Evolutionary conservation across 75 land plant genomes (phyloP).

Genomic region (Pseudotsuga menziesii): DNA sequence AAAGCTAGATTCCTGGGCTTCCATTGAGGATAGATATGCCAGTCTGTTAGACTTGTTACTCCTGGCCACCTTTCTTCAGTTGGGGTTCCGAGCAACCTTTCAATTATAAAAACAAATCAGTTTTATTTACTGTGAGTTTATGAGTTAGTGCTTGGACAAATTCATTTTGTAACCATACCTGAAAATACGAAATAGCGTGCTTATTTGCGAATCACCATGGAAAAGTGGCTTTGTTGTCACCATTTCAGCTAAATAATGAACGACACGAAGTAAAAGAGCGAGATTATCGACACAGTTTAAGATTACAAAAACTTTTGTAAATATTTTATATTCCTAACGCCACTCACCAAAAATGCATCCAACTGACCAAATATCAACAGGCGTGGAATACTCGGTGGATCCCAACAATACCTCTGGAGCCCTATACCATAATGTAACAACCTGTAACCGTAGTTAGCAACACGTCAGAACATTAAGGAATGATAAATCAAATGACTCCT

Average conservation of each 20-base stretch:
- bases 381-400: slow-evolving; percentile 66
- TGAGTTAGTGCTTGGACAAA: neutral
- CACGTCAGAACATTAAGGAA: neutral
- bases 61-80: slow-evolving; percentile 90
- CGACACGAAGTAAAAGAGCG: neutral
- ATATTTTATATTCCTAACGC: neutral
- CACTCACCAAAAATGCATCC: slow-evolving; percentile 80
- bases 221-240: slow-evolving; percentile 41
- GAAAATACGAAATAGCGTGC: slow-evolving; percentile 62
- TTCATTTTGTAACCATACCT: slow-evolving; percentile 23
- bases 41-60: slow-evolving; percentile 73
- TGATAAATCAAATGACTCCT: neutral
- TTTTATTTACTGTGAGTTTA: neutral
- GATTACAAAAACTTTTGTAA: neutral
- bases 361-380: slow-evolving; percentile 88
- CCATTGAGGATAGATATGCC: slow-evolving; percentile 98
- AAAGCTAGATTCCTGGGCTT: slow-evolving; percentile 59
- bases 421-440: slow-evolving; percentile 79
- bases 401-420: slow-evolving; percentile 80
- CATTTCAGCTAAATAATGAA: slow-evolving; percentile 39
- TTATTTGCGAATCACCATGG: slow-evolving; percentile 59
- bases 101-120: neutral
- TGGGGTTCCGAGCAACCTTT: slow-evolving; percentile 90
- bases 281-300: no score
- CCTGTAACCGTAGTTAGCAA: slow-evolving; percentile 18